Percentiles rank a stretch among this genome's conserved stretches.
Conservation (phyloP, 768 basidiomycete species). For the Auriculariales sp. region DNA sequence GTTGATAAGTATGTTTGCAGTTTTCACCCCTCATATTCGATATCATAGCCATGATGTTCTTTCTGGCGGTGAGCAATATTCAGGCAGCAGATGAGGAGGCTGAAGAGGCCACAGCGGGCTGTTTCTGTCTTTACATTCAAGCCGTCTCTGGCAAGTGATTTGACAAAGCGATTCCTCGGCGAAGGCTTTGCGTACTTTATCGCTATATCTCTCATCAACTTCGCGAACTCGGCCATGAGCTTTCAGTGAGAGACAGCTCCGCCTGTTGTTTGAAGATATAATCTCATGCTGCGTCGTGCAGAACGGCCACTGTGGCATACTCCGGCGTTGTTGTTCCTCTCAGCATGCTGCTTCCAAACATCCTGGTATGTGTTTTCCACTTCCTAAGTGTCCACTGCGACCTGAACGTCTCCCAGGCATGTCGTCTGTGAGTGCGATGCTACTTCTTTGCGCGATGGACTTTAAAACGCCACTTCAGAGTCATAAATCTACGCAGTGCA, state of each 20-base stretch:
- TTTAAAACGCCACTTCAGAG: neutral
- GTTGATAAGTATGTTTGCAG: neutral
- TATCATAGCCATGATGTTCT: neutral
- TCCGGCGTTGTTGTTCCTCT: neutral
- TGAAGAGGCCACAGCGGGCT: neutral
- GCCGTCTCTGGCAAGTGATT: neutral
- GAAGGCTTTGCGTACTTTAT: neutral
- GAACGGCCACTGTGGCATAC: neutral
- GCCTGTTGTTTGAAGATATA: neutral
- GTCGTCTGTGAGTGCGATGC: neutral
- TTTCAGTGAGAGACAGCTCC: neutral
- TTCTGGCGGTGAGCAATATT: neutral
- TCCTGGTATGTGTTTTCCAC: neutral
- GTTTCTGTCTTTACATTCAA: neutral
- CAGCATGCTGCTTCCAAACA: neutral
- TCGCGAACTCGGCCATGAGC: neutral
- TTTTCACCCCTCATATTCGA: neutral
- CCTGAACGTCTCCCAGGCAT: neutral
- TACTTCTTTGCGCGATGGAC: neutral
- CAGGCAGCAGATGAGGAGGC: neutral
- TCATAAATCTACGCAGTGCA: neutral
- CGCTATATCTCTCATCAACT: neutral
- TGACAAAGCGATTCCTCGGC: neutral
- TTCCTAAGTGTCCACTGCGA: neutral
- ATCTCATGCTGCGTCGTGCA: neutral